Evolutionary conservation across 768 basidiomycete species (phyloP).

Genomic region (Hericium alpestre): DNA sequence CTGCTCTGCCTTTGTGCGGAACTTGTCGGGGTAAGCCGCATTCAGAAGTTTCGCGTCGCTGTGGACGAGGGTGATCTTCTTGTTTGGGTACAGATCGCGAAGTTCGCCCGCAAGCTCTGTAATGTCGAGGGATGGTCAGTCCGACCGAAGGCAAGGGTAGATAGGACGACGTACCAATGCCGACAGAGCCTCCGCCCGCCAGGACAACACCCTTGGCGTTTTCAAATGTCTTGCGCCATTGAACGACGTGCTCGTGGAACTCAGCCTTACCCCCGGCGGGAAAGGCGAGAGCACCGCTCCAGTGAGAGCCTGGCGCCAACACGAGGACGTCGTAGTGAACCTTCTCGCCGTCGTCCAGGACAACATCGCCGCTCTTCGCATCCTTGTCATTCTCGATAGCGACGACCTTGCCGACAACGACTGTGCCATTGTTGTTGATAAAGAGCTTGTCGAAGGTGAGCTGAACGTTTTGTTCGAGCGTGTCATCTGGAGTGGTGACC

Average conservation of each 20-base stretch:
- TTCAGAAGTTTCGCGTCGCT: slow-evolving; percentile 44
- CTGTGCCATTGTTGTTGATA: slow-evolving; percentile 32
- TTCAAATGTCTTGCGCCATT: slow-evolving; percentile 22
- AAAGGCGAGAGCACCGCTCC: slow-evolving; percentile 23
- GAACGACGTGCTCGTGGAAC: slow-evolving; percentile 11
- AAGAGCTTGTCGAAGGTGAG: slow-evolving; percentile 45
- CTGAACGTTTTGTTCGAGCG: slow-evolving; percentile 9
- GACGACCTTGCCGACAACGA: slow-evolving; percentile 24
- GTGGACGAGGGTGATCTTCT: slow-evolving; percentile 56
- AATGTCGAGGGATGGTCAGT: background rate
- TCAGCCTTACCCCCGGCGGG: slow-evolving; percentile 23
- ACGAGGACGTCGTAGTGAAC: slow-evolving; percentile 10
- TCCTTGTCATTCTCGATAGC: slow-evolving; percentile 27
- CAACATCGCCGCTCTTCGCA: slow-evolving; percentile 1
- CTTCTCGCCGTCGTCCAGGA: slow-evolving; percentile 5
- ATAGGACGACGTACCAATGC: slow-evolving; percentile 26
- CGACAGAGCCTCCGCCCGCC: slow-evolving; percentile 29
- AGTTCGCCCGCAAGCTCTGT: slow-evolving; percentile 38
- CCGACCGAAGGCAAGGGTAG: background rate
- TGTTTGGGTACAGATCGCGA: slow-evolving; percentile 29
- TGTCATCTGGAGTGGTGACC: slow-evolving; percentile 12
- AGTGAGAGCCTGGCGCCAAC: slow-evolving; percentile 8
- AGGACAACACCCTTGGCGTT: slow-evolving; percentile 23
- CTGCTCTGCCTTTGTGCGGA: slow-evolving; percentile 36
- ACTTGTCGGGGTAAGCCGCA: slow-evolving; percentile 40